These are phyloP conservation scores for Stemphylium vesicarium DNA, from an alignment of 2,329 filamentous ascomycete species.

Conservation along the genomic window DNA sequence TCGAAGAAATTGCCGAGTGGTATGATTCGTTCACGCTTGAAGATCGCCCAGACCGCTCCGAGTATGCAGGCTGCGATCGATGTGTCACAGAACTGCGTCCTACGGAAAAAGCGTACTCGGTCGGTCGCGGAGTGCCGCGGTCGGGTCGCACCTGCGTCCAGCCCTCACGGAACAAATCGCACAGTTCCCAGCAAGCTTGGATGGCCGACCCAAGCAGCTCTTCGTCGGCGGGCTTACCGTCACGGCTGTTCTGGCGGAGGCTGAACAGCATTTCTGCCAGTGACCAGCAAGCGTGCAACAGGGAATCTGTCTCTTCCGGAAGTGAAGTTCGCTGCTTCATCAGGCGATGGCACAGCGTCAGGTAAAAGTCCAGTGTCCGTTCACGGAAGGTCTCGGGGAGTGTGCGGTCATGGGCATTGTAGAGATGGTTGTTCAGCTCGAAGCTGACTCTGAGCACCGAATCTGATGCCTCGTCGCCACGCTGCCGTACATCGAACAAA, in stretches of 20 bases:
- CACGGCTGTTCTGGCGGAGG: conserved; percentile 79
- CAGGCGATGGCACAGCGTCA: conserved; percentile 90
- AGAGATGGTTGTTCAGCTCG: conserved; percentile 93
- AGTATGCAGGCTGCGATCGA: conserved; percentile 39
- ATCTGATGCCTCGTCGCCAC: conserved; percentile 79
- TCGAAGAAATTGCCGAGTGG: conserved; percentile 53
- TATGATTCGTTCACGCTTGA: conserved; percentile 57
- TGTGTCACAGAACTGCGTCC: conserved; percentile 41
- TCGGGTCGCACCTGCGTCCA: conserved; percentile 91
- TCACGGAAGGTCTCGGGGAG: conserved; percentile 88
- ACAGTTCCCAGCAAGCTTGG: conserved; percentile 93
- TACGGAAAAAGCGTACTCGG: conserved; percentile 70
- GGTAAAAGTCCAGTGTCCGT: conserved; percentile 90
- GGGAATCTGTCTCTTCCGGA: conserved; percentile 80
- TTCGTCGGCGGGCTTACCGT: conserved; percentile 75
- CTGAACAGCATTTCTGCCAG: conserved; percentile 93
- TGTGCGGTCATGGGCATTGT: conserved; percentile 85
- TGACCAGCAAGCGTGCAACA: conserved; percentile 86
- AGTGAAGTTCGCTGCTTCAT: conserved; percentile 90
- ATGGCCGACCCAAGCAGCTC: conserved; percentile 86
- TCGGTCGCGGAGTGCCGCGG: conserved; percentile 81
- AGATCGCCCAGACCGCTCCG: conserved; percentile 42
- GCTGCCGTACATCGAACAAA: conserved; percentile 82
- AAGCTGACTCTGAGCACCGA: conserved; percentile 91
- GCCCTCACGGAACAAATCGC: conserved; percentile 88